phyloP scores from a whole-genome alignment of 2,329 filamentous ascomycete genomes.

The Scedosporium boydii region DNA sequence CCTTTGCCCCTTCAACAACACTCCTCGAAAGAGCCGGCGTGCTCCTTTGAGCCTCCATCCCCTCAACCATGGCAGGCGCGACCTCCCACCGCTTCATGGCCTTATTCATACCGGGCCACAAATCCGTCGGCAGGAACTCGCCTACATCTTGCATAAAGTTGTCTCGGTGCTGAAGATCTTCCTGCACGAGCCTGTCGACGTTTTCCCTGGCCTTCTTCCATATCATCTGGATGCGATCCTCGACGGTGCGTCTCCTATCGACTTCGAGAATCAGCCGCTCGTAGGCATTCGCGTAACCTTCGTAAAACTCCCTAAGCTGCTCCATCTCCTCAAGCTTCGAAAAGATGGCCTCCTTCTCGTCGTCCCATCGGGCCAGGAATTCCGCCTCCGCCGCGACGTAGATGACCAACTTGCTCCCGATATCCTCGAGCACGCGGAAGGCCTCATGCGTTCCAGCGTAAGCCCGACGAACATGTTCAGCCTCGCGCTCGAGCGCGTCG shows the following conservation, averaged over 20 bases:
- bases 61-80: conserved; percentile 24
- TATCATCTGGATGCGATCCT: conserved; percentile 64
- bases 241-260: conserved; percentile 61
- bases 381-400: conserved; percentile 56
- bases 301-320: conserved; percentile 72
- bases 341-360: conserved; percentile 61
- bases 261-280: conserved; percentile 77
- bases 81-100: conserved; percentile 44
- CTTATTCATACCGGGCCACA: conserved; percentile 71
- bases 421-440: conserved; percentile 56
- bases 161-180: conserved; percentile 65
- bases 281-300: conserved; percentile 77
- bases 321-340: conserved; percentile 67
- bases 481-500: conserved; percentile 52
- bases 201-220: conserved; percentile 70
- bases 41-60: not conserved
- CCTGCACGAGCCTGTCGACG: conserved; percentile 63
- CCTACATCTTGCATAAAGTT: conserved; percentile 74
- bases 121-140: conserved; percentile 76
- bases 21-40: conserved; percentile 3
- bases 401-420: conserved; percentile 54
- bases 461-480: conserved; percentile 36
- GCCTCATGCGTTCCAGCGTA: conserved; percentile 52
- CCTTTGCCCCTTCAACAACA: not conserved
- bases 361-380: conserved; percentile 60